Evolutionary conservation across 768 basidiomycete species (phyloP).

Genomic region (Rhodosporidiobolus odoratus): DNA sequence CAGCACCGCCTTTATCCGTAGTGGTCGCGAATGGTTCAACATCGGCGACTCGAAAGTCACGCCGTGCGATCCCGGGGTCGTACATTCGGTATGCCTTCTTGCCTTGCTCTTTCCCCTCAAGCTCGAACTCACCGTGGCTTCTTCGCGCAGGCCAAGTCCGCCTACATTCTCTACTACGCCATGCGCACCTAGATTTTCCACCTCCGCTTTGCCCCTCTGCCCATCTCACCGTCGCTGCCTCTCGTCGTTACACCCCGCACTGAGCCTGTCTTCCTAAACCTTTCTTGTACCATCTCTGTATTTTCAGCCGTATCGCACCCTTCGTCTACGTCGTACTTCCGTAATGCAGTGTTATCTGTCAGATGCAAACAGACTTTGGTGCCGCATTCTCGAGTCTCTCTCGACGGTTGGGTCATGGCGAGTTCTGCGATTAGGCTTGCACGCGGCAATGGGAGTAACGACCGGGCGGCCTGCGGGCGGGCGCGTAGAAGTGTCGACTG

Average conservation of each 20-base stretch:
- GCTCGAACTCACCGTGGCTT: background rate
- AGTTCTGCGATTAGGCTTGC: no score
- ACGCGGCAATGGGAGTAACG: background rate
- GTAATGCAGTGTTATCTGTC: no score
- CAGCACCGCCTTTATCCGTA: conserved; percentile 87
- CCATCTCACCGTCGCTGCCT: background rate
- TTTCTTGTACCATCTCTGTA: no score
- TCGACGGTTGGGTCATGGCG: no score
- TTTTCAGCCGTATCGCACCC: no score
- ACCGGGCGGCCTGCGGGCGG: background rate
- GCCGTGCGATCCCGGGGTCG: conserved; percentile 72
- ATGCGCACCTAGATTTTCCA: conserved; percentile 3
- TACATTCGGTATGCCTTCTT: conserved; percentile 42
- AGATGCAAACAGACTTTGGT: no score
- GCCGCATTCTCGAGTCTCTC: no score
- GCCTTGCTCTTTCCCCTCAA: background rate
- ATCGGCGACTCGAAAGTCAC: conserved; percentile 89
- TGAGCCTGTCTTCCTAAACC: no score
- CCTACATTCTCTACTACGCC: conserved; percentile 46
- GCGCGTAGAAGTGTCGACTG: no score
- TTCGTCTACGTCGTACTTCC: no score
- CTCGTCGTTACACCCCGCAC: background rate
- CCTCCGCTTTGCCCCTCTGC: background rate
- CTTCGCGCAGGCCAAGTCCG: conserved; percentile 38
- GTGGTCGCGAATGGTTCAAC: conserved; percentile 80